phyloP scores from a whole-genome alignment of 305 asterid genomes.

The Solanum aculeatissimum region DNA sequence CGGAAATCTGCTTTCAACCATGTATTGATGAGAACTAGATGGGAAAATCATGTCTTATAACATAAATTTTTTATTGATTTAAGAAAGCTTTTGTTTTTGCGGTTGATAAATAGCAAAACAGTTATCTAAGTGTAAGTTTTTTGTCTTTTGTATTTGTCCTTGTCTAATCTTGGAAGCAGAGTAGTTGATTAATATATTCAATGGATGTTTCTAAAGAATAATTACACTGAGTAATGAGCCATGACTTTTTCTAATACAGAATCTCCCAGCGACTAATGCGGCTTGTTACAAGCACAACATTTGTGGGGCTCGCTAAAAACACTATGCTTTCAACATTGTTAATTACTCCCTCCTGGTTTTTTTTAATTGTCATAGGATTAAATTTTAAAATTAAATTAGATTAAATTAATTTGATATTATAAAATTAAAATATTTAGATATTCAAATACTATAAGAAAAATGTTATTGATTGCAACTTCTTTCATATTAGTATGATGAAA shows the following conservation, averaged over 20 bases:
- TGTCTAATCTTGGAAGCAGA: conserved; percentile 11
- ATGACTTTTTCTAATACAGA: neutral
- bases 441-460: too few species aligned
- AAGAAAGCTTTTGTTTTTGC: too few species aligned
- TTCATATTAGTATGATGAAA: too few species aligned
- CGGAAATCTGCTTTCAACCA: too few species aligned
- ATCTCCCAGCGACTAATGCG: conserved; percentile 31
- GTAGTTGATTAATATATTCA: conserved; percentile 8
- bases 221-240: conserved; percentile 6
- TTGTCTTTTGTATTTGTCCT: conserved; percentile 22
- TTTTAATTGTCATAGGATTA: too few species aligned
- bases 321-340: conserved; percentile 1
- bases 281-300: conserved; percentile 28
- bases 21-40: neutral
- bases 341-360: too few species aligned
- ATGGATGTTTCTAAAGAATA: conserved; percentile 44
- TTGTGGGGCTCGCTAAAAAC: conserved; percentile 12
- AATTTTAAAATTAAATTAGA: too few species aligned
- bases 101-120: neutral
- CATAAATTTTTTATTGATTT: neutral
- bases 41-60: neutral
- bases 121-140: neutral
- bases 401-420: too few species aligned
- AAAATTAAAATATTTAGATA: too few species aligned
- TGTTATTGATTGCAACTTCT: too few species aligned